Evolutionary conservation across 768 basidiomycete species (phyloP).

Genomic region (Lactifluus piperatus): DNA sequence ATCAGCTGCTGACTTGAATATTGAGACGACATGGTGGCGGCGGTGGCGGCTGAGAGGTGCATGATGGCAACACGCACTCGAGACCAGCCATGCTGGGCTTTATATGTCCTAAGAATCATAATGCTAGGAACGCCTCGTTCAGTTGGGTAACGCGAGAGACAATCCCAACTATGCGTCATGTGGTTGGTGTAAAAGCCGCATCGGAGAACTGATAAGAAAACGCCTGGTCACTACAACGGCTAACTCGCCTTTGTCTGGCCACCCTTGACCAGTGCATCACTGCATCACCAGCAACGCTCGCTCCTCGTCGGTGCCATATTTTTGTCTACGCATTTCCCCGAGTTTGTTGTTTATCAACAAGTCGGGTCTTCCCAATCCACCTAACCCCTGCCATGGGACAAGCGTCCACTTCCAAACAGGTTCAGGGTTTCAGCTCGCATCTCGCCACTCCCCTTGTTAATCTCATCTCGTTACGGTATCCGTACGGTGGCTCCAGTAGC

Average conservation of each 20-base stretch:
- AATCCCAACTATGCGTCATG: no score
- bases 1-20: no score
- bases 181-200: constrained; percentile 51
- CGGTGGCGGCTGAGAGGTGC: no score
- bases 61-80: no score
- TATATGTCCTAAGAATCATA: no score
- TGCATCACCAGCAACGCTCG: no score
- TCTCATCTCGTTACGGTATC: constrained; percentile 2
- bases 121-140: no score
- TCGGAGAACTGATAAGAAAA: neutral
- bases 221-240: neutral
- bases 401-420: constrained; percentile 39
- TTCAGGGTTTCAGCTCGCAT: neutral
- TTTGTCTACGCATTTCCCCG: constrained; percentile 40
- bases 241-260: constrained; percentile 72
- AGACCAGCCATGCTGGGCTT: no score
- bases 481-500: no score
- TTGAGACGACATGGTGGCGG: no score
- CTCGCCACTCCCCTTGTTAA: neutral
- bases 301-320: constrained; percentile 18
- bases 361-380: neutral
- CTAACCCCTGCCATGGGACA: constrained; percentile 36
- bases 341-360: constrained; percentile 27
- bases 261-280: no score
- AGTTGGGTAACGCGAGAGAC: no score